Evolutionary conservation across 352 stramenopile species (phyloP), one percentile per base, ranked within the genome.

Genomic region (Phytophthora europaea): DNA sequence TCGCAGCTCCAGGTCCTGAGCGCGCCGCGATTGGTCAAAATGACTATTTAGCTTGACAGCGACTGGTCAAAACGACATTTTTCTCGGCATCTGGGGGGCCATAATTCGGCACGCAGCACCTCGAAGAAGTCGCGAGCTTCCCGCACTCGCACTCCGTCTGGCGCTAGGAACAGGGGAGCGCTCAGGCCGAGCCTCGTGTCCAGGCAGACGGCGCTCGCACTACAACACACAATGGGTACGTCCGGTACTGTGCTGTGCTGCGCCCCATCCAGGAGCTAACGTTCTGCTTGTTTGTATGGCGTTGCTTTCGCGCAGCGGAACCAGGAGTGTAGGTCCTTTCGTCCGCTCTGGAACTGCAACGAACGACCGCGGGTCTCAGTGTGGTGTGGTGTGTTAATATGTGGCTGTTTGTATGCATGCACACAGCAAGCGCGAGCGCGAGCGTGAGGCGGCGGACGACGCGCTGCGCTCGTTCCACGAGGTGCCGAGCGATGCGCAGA

Each of bases 341-440:
- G 34, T 73, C 50, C 50, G 58, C 58, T 61, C 26, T 67, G 66
- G 10, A 18, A 33, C 47, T 58, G 40, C 52, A 69, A 61, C 45
- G 15, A 47, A 15, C 15, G 38, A 7, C 60, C 51, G 51, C 23
- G 23, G 23, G 23, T 26, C 43, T 50, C 16, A 50, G 36, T 45
- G 36, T n/a, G 2, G 36, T 45, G 36, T 45, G 36, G 36, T 26
- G 36, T 45, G 38, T 47, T 31, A 31, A 31, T 0, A 20, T 47
- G 38, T 47, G 38, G 15, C 15, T 45, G 38, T 36, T 26, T 62
- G 56, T 51, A 12, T 31, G 13, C 12, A 16, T 55, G 47, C 59
- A 28, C 57, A 20, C 63, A 90, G 82, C 33, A 92, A 92, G 43
- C 84, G 82, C 38, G 83, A 88, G 64, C 84, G 82, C 38, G 83